Evolutionary conservation across 306 rosid genomes (phyloP).

Genomic region (Medicago ruthenica): DNA sequence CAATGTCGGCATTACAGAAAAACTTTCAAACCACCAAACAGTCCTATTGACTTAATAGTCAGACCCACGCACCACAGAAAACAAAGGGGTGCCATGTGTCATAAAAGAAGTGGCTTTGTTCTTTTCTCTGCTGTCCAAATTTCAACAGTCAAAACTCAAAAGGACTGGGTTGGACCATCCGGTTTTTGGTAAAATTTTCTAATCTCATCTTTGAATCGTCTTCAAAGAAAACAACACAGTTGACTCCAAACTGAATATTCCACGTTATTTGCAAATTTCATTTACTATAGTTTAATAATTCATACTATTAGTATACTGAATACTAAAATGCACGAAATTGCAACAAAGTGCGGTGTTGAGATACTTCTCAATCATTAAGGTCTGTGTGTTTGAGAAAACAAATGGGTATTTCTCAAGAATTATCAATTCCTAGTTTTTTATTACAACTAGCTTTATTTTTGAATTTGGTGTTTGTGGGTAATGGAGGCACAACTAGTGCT

Average conservation of each 20-base stretch:
- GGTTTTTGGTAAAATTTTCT: neutral
- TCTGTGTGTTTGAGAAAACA: neutral
- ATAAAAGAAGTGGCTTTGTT: neutral
- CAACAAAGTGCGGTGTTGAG: too few relatives aligned
- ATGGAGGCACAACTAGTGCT: conserved; percentile 62
- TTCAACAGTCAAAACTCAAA: too few relatives aligned
- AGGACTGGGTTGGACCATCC: neutral
- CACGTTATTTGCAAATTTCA: neutral
- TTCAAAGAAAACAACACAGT: too few relatives aligned
- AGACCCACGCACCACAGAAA: neutral
- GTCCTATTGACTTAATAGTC: neutral
- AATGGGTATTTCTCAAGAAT: conserved; percentile 39
- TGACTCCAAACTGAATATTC: conserved; percentile 26
- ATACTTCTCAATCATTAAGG: neutral
- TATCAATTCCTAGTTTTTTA: conserved; percentile 30
- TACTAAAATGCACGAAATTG: too few relatives aligned
- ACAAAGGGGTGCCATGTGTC: neutral
- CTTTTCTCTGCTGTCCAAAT: neutral
- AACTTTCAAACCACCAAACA: neutral
- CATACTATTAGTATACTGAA: neutral
- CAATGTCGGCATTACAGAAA: neutral
- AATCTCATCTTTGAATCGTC: too few relatives aligned
- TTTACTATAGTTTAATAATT: neutral
- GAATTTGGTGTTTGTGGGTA: conserved; percentile 47
- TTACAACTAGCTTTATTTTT: conserved; percentile 35